Percentiles rank a stretch among this genome's conserved stretches.
Conservation (phyloP, 2,329 filamentous ascomycete genomes). For the Fusarium pilosicola region DNA sequence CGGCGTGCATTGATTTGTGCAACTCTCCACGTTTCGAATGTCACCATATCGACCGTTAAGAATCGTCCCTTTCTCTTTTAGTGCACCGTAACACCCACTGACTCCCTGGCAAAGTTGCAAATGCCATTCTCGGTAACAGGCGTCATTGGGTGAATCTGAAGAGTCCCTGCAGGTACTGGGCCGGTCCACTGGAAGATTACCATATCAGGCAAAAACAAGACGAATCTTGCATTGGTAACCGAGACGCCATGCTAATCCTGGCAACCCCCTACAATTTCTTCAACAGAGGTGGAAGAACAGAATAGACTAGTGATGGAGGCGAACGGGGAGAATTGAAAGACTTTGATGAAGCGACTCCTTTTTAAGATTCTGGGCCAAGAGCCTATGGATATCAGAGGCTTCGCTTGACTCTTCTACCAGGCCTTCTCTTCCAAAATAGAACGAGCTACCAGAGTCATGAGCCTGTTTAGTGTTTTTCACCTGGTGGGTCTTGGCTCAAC, state of each 20-base stretch:
- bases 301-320: neutral
- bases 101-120: slow-evolving; percentile 11
- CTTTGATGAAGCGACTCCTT: neutral
- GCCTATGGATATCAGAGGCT: neutral
- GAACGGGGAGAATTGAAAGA: neutral
- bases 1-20: slow-evolving; percentile 14
- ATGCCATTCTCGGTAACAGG: slow-evolving; percentile 30
- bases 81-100: slow-evolving; percentile 23
- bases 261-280: slow-evolving; percentile 25
- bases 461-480: slow-evolving; percentile 29
- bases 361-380: slow-evolving; percentile 3
- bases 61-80: slow-evolving; percentile 4
- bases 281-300: neutral
- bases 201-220: slow-evolving; percentile 20
- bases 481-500: slow-evolving; percentile 6
- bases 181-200: slow-evolving; percentile 25
- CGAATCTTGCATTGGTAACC: slow-evolving; percentile 30
- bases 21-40: slow-evolving; percentile 6
- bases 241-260: slow-evolving; percentile 17
- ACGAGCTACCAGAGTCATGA: slow-evolving; percentile 36
- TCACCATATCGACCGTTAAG: slow-evolving; percentile 13
- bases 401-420: slow-evolving; percentile 6
- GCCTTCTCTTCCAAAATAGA: slow-evolving; percentile 27
- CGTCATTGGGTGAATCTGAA: slow-evolving; percentile 23
- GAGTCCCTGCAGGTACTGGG: slow-evolving; percentile 34